These are phyloP conservation scores for Neurospora sp. DNA, from an alignment of 2,329 filamentous ascomycete genomes.

Conservation along the genomic window DNA sequence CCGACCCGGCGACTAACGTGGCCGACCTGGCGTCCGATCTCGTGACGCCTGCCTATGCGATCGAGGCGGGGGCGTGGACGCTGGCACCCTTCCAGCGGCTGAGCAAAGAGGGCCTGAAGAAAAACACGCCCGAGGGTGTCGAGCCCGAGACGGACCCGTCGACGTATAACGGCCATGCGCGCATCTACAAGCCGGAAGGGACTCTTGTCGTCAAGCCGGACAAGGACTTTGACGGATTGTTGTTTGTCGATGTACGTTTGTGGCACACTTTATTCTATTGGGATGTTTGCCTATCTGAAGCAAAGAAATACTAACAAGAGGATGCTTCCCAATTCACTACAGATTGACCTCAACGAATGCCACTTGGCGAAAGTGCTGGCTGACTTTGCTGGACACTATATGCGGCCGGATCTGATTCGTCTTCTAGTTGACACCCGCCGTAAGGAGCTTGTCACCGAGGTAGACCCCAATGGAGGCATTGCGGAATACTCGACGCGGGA, in stretches of 20 bases:
- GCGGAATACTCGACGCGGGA: background rate
- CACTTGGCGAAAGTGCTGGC: background rate
- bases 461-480: background rate
- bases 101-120: too few relatives aligned
- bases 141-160: too few relatives aligned
- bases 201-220: background rate
- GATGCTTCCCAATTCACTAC: background rate
- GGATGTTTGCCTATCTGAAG: background rate
- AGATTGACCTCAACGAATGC: background rate
- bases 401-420: background rate
- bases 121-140: too few relatives aligned
- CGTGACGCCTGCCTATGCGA: too few relatives aligned
- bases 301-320: background rate
- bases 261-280: background rate
- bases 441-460: background rate
- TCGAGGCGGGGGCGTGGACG: too few relatives aligned
- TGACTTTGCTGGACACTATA: background rate
- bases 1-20: too few relatives aligned
- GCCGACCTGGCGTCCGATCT: too few relatives aligned
- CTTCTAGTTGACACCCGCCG: background rate
- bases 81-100: too few relatives aligned
- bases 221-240: background rate
- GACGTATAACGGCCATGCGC: background rate
- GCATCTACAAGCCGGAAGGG: background rate
- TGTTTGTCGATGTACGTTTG: background rate